Evolutionary conservation across 108 stramenopile genomes (phyloP), one percentile per base, ranked within the genome.

Genomic region (Parmales sp.): DNA sequence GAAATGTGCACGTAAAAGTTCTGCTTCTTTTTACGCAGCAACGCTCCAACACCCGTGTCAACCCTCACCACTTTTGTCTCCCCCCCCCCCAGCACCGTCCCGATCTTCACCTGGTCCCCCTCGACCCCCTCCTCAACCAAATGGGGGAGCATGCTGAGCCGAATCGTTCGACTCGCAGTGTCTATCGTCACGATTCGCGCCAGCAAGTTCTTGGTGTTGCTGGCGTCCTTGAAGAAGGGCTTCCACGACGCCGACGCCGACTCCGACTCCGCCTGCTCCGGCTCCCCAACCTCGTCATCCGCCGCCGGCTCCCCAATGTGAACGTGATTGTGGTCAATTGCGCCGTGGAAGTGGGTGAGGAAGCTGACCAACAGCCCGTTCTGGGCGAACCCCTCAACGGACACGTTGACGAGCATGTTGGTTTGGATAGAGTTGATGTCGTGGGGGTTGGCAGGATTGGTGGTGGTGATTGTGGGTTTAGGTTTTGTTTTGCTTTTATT

Each of bases 1-100:
- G 85, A 86, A 69, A 90, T 89, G 72, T 92, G 91, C 6, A 92
- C 89, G 67, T 89, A 92, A 39, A 82, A 89, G 16, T 78, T 72
- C 49, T 45, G 69, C 19, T 83, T 67, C 16, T 67, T 69, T 28
- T 88, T 69, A 6, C 84, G 84, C 49, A 92, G 45, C 9, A 92
- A 71, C 16, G 90, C 90, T 38, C 90, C 90, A 51, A 92, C 80
- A 1, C 90, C 88, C 7, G 83, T 81, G 81, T 92, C 90, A 9
- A 86, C 72, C 45, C 87, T 78, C 43, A 92, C 69, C 6, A 92
- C 90, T 0, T 76, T 81, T 20, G 88, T n/a, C n/a, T n/a, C n/a
- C 49, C 18, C 85, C 69, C 85, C 75, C 34, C 80, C 45, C 41
- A 89, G 54, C 49, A 88, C 69, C 3, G 76, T 46, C 22, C 91